Base-by-base conservation (phyloP, 257 asterid species). In the Voacanga thouarsii region DNA sequence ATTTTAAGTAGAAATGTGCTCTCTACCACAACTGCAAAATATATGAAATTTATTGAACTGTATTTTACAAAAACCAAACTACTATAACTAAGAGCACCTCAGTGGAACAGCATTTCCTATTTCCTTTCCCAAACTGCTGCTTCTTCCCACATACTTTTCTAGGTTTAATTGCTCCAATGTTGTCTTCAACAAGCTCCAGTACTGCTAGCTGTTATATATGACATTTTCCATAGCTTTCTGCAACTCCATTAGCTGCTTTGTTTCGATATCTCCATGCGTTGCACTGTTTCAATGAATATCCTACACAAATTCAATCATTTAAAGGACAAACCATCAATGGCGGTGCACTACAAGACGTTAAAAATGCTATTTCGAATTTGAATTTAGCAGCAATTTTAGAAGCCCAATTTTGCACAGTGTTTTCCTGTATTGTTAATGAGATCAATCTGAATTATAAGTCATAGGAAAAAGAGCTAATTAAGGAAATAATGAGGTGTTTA, bases 241-340 rank as follows among this genome's bases (percentile, higher is more conserved):
- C n/a, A 50, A 49, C 72, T 44, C 16, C 61, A 44, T 68, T 72
- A 84, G 9, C 63, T 73, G 74, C 70, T 78, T 61, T 81, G 83
- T 84, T 85, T 84, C 30, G 75, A 51, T 81, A 90, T 77, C 88
- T 88, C 87, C 76, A 90, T 79, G n/a, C 90, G 84, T 28, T 80
- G 88, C 83, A 84, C 96, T 1, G 89, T 80, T 75, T 82, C 89
- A 19, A 84, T 79, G 80, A 90, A 90, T 50, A 69, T 80, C 49
- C 93, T 90, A 91, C 83, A 74, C 11, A 15, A 8, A 69, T 53
- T n/a, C 53, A 18, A 71, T 26, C 43, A 39, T 37, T 18, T 18
- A 28, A 30, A 72, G 23, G 7, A 3, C 26, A 11, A 26, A 45
- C 1, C 0, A n/a, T 45, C 1, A 43, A 50, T 50, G 12, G 4